These are phyloP conservation scores for Diaporthe australafricana DNA, from an alignment of 2,329 filamentous ascomycete species.

Conservation along the genomic window DNA sequence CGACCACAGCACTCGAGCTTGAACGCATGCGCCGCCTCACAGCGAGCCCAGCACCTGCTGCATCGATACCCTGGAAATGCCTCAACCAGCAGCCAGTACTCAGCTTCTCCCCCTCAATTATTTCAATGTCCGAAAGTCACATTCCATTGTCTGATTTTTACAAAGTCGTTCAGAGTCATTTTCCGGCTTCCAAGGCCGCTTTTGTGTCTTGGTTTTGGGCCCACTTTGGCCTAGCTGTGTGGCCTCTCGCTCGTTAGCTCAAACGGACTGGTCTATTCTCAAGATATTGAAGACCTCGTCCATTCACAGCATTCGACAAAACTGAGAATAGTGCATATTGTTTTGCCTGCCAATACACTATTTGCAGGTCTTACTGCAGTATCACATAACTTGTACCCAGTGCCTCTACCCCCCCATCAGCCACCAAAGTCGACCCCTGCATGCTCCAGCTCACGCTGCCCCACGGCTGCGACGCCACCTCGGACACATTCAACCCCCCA, in stretches of 20 bases:
- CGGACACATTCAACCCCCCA: slow-evolving; percentile 31
- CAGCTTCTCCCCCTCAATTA: too few species aligned
- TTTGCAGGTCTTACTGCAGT: slow-evolving; percentile 1
- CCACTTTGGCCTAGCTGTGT: background rate
- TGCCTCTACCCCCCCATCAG: slow-evolving; percentile 19
- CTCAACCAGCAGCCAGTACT: background rate
- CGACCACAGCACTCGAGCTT: too few species aligned
- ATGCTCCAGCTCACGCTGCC: slow-evolving; percentile 43
- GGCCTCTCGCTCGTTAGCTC: background rate
- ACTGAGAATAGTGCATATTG: background rate
- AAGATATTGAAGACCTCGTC: background rate
- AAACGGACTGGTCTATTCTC: background rate
- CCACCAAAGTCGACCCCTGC: slow-evolving; percentile 33
- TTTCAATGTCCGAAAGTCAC: background rate
- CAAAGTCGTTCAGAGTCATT: background rate
- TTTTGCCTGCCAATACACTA: background rate
- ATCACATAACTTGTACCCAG: slow-evolving; percentile 36
- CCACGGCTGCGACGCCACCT: slow-evolving; percentile 42
- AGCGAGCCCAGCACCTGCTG: background rate
- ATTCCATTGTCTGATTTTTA: too few species aligned
- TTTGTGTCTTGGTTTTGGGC: too few species aligned
- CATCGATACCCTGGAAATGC: background rate
- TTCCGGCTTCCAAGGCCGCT: background rate
- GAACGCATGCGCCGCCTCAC: too few species aligned
- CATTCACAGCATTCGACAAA: background rate